Conservation (phyloP, 768 basidiomycete species). For the Lyophyllum atratum region DNA sequence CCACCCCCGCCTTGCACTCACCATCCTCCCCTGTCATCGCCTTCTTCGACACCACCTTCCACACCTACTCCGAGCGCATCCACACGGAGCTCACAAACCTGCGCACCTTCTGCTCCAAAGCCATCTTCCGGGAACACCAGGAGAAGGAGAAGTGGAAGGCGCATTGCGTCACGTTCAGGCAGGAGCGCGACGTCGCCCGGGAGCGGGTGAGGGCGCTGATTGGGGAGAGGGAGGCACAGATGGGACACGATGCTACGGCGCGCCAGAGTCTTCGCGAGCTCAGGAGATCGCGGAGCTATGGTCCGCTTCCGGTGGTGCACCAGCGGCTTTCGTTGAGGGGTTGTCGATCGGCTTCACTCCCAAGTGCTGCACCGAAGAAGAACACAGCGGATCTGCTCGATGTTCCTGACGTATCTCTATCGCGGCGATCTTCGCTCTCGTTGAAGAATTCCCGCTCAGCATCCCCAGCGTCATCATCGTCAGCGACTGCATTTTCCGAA, state of each 20-base stretch:
- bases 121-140: slow-evolving; percentile 31
- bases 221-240: slow-evolving; percentile 15
- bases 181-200: slow-evolving; percentile 35
- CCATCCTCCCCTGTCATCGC: not conserved
- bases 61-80: slow-evolving; percentile 28
- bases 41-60: slow-evolving; percentile 32
- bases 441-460: not conserved
- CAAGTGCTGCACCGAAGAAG: not conserved
- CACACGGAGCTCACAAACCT: slow-evolving; percentile 31
- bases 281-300: slow-evolving; percentile 3
- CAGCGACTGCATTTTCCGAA: not conserved
- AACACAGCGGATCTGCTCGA: not conserved
- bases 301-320: not conserved
- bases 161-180: slow-evolving; percentile 30
- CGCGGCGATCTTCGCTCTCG: not conserved
- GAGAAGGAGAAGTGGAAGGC: slow-evolving; percentile 30
- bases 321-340: not conserved
- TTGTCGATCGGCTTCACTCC: not conserved
- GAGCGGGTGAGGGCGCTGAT: slow-evolving; percentile 29
- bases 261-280: not conserved
- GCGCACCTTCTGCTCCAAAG: slow-evolving; percentile 29
- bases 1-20: not conserved
- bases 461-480: slow-evolving; percentile 3
- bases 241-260: not conserved
- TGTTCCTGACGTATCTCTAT: not conserved